These are phyloP conservation scores for Mucor circinelloides DNA, from an alignment of 371 early-diverging fungal genomes.

Conservation along the genomic window DNA sequence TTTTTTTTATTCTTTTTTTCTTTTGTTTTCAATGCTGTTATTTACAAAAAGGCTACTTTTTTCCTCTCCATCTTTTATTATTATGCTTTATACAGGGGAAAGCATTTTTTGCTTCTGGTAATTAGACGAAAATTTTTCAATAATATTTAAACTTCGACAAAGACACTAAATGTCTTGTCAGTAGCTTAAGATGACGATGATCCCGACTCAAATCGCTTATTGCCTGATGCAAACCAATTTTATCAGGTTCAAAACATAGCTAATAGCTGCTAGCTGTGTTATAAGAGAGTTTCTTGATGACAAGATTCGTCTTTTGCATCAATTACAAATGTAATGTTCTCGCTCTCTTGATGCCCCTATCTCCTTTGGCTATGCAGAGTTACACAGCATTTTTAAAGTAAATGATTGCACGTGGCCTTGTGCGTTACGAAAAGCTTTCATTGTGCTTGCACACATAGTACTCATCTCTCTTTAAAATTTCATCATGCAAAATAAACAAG, in stretches of 20 bases:
- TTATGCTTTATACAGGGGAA: neutral
- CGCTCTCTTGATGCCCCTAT: neutral
- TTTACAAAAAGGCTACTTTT: neutral
- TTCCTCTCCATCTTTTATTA: neutral
- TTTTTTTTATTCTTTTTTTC: neutral
- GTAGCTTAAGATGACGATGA: neutral
- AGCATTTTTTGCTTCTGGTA: neutral
- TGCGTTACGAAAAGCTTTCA: neutral
- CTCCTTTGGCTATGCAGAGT: neutral
- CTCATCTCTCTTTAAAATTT: neutral
- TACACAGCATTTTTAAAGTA: neutral
- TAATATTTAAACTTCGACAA: neutral
- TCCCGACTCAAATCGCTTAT: neutral
- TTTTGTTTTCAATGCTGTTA: neutral
- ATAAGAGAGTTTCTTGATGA: no score
- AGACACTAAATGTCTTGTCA: neutral
- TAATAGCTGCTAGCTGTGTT: neutral
- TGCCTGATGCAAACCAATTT: neutral
- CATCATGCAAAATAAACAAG: neutral
- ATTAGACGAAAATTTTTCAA: neutral
- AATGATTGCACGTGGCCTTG: neutral
- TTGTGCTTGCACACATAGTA: neutral
- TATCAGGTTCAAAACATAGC: neutral
- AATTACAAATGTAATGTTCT: neutral
- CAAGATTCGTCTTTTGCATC: no score